Evolutionary conservation across 106 monocot species (phyloP), one percentile per base, ranked within the genome.

Genomic region (Apostasia ramifera): DNA sequence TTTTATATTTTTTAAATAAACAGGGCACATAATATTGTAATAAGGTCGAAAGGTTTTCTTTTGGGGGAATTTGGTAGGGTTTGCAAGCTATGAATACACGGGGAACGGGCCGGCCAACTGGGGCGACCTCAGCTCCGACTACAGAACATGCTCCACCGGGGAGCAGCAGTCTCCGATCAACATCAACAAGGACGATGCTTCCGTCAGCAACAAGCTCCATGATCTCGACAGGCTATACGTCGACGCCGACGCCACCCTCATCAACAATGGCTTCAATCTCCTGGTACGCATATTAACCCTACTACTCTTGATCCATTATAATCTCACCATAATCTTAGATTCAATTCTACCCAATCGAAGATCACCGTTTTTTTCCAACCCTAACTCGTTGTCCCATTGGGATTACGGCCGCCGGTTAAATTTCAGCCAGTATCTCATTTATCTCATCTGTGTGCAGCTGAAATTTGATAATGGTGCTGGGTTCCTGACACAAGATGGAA

Each of bases 131-230:
- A 75, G 56, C 72, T 51, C 80, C 0, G 74, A 58, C 0, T 88
- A 63, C 61, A 10, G 47, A 10, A 1, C 59, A 1, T 92, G 92
- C 76, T 67, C 73, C 41, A 53, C 60, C 0, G 92, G 92, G 1
- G 73, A 26, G 0, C 59, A 50, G 2, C 92, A 92, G 46, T 92
- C 92, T 46, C 88, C 92, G 1, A 77, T 92, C 57, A 49, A 88
- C 75, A 81, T 92, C 63, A 52, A 71, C 6, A 62, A 71, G 39
- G 57, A 73, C 6, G 50, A 73, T 3, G 57, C 63, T 2, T 43
- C 14, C 45, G 44, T 43, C 54, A 55, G 74, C 5, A 6, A 56
- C 2, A 15, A 55, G 0, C 56, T 88, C 55, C 61, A 71, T 8
- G 40, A 61, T 7, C 74, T 88, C 8, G 14, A 37, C 42, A 71